These are phyloP conservation scores for Pythium biforme DNA, from an alignment of 352 stramenopile genomes.

Conservation along the genomic window DNA sequence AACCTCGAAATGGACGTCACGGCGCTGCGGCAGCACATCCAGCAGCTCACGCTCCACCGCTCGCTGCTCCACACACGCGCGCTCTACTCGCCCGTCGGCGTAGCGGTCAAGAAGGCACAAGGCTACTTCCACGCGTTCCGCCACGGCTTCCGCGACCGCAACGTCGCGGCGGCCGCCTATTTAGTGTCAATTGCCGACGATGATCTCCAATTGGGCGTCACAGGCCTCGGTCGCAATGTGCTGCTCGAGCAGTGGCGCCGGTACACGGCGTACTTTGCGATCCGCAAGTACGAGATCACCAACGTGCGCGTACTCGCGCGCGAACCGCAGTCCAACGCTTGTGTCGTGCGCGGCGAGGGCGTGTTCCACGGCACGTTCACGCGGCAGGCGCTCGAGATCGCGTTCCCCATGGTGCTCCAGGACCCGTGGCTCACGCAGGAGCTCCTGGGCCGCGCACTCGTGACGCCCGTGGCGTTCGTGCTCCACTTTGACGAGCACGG, in stretches of 20 bases:
- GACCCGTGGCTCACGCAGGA: conserved; percentile 9
- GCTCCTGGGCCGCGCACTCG: conserved; percentile 9
- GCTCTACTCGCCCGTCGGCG: conserved; percentile 12
- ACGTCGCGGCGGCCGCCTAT: neutral
- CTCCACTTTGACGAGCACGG: conserved; percentile 15
- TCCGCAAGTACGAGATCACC: conserved; percentile 4
- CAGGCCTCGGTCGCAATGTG: conserved; percentile 10
- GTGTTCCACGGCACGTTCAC: conserved; percentile 17
- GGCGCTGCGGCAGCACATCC: conserved; percentile 8
- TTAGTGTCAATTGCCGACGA: conserved; percentile 2
- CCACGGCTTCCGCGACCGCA: neutral
- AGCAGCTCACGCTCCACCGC: conserved; percentile 11
- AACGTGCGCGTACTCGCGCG: conserved; percentile 3
- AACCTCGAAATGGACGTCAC: conserved; percentile 21
- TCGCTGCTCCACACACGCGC: conserved; percentile 18
- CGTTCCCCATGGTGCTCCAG: conserved; percentile 8
- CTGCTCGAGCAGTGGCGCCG: conserved; percentile 23
- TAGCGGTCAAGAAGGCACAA: conserved; percentile 8
- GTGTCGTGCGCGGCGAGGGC: conserved; percentile 7
- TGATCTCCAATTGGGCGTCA: neutral
- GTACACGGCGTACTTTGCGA: conserved; percentile 24
- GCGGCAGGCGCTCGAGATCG: conserved; percentile 8
- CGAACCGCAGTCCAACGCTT: neutral
- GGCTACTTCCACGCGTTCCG: conserved; percentile 25
- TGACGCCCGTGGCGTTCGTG: conserved; percentile 4